phyloP scores from a whole-genome alignment of 176 grass and related monocot species.

The Puya raimondii region DNA sequence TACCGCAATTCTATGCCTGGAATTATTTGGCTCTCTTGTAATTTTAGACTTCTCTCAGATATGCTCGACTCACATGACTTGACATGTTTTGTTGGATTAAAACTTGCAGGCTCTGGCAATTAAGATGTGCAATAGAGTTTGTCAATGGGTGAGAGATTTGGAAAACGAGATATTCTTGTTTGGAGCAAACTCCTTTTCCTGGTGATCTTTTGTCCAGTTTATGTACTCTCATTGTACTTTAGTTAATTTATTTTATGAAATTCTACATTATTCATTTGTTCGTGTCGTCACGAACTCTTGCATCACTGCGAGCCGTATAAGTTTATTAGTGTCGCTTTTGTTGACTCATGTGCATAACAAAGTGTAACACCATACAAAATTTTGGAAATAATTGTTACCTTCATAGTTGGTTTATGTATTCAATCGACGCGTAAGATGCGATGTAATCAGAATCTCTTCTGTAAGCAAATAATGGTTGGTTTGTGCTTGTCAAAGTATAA shows the following conservation, averaged over 20 bases:
- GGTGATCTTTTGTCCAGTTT: constrained; percentile 62
- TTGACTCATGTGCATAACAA: no score
- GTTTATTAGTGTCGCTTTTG: background rate
- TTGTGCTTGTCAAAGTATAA: no score
- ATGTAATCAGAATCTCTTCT: no score
- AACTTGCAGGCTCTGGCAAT: constrained; percentile 63
- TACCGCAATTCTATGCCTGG: no score
- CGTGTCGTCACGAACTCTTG: constrained; percentile 5
- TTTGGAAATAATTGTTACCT: no score
- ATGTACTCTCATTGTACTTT: constrained; percentile 25
- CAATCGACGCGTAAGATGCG: no score
- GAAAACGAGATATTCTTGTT: constrained; percentile 93
- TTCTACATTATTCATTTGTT: constrained; percentile 29
- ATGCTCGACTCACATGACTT: background rate
- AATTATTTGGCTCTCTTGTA: no score
- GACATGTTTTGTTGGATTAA: background rate
- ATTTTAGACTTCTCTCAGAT: no score
- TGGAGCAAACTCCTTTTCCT: constrained; percentile 82
- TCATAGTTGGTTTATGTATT: no score
- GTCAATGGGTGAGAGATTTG: constrained; percentile 91
- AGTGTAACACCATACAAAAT: no score
- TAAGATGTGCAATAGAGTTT: constrained; percentile 87
- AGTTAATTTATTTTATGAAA: constrained; percentile 4
- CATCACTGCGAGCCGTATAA: background rate
- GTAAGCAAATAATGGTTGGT: no score